Evolutionary conservation across 768 basidiomycete genomes (phyloP).

Genomic region (Lactarius sanguifluus): DNA sequence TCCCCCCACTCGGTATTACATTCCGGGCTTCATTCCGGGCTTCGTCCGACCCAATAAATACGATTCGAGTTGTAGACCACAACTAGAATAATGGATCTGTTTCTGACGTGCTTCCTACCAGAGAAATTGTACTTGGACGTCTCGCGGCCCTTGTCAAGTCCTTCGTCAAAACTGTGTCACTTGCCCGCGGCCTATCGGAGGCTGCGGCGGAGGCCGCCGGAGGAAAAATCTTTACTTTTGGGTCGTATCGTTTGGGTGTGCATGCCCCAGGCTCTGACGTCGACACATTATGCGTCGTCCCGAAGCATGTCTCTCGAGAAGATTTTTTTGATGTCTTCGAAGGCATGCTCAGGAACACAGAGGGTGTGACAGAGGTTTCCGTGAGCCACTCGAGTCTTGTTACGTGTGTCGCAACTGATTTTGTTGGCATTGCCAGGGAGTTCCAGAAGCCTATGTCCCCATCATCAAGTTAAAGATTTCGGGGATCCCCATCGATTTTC

Average conservation of each 20-base stretch:
- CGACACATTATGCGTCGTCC: constrained; percentile 97
- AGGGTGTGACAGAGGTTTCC: constrained; percentile 85
- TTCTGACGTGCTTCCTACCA: constrained; percentile 38
- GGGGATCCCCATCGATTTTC: constrained; percentile 91
- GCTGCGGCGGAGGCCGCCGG: constrained; percentile 85
- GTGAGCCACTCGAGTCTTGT: constrained; percentile 42
- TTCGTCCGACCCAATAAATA: background rate
- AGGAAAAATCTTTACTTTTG: constrained; percentile 98
- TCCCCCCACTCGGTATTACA: constrained; percentile 3
- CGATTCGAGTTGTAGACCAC: constrained; percentile 13
- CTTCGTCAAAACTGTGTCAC: constrained; percentile 83
- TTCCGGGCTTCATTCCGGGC: background rate
- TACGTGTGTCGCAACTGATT: constrained; percentile 3
- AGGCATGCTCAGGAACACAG: constrained; percentile 78
- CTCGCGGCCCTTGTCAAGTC: constrained; percentile 88
- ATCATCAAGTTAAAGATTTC: constrained; percentile 89
- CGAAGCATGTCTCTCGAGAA: constrained; percentile 91
- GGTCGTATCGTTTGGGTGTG: constrained; percentile 96
- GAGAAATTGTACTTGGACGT: constrained; percentile 91
- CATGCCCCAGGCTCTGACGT: constrained; percentile 96
- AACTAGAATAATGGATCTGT: constrained; percentile 11
- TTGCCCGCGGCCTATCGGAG: constrained; percentile 82
- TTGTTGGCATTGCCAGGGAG: constrained; percentile 57
- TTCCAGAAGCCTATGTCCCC: constrained; percentile 96
- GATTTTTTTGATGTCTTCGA: constrained; percentile 95